Evolutionary conservation across 2,329 filamentous ascomycete species (phyloP), one percentile per base, ranked within the genome.

Genomic region (Aulographum hederae): DNA sequence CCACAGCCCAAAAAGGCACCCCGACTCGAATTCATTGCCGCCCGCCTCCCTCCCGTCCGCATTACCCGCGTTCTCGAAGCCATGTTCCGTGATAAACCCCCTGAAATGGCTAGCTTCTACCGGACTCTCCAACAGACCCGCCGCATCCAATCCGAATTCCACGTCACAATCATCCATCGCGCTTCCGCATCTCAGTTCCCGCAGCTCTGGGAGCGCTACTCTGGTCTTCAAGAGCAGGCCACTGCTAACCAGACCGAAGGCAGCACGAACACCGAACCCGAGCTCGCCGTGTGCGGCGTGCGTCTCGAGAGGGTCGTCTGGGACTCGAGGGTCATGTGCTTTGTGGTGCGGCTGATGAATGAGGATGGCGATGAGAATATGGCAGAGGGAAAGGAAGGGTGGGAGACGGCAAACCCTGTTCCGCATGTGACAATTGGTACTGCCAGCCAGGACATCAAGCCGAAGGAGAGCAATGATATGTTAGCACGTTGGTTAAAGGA

Each of bases 371-470:
- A 37, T 42, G 18, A 38, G 29, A 21, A 41, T 32, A 32, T 57
- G 27, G 36, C 42, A 4, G n/a, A n/a, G n/a, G n/a, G n/a, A n/a
- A n/a, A n/a, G n/a, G n/a, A n/a, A n/a, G n/a, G n/a, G n/a, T 63
- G 58, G 33, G 61, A 72, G 34, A 86, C 75, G 38, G 67, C 69
- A 27, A 98, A 98, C 47, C 55, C 63, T 11, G 64, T 91, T 19
- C 73, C 85, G 8, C 89, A 98, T 50, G 70, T 98, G 37, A 98
- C 89, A 0, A 64, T 95, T 5, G 89, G 89, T 14, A 98, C 89
- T 1, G 69, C 73, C 6, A 67, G 73, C 40, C 54, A 63, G 29
- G 53, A 62, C 5, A 70, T 95, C 45, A 95, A 94, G 58, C 86
- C 89, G 0, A 85, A 79, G 54, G 86, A 98, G 60, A 92, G 85